Percentiles rank a stretch among this genome's conserved stretches.
Evolutionary conservation across 371 early-diverging fungal genomes (phyloP).

Genomic region (Mortierella sp.): DNA sequence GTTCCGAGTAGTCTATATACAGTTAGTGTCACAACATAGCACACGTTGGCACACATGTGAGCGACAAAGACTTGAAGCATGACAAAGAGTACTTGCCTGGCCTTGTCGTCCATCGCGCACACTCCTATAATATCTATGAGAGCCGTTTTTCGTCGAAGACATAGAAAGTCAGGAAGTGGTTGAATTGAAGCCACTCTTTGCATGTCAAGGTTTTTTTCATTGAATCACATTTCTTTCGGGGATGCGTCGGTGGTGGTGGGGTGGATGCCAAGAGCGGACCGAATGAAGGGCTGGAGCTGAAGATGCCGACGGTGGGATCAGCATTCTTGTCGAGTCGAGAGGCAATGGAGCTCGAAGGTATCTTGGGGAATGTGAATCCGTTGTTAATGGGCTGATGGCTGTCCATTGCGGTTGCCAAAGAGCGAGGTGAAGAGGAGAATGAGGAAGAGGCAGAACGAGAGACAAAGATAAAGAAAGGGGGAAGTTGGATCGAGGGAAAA

Average conservation of each 20-base stretch:
- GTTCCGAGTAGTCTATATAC: no score
- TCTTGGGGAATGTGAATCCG: slow-evolving; percentile 38
- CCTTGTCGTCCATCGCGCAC: slow-evolving; percentile 95
- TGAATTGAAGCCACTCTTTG: neutral
- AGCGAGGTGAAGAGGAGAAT: neutral
- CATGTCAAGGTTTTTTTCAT: neutral
- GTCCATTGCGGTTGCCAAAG: slow-evolving; percentile 14
- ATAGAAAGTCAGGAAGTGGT: neutral
- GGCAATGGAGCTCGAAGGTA: slow-evolving; percentile 28
- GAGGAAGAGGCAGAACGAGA: neutral
- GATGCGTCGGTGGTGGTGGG: slow-evolving; percentile 12
- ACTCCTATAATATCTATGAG: slow-evolving; percentile 87
- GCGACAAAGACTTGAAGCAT: no score
- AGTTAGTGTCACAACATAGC: no score
- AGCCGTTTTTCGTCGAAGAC: no score
- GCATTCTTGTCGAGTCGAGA: slow-evolving; percentile 21
- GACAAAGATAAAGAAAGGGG: neutral
- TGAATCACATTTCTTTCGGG: slow-evolving; percentile 37
- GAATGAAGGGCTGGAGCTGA: slow-evolving; percentile 11
- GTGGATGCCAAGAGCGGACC: slow-evolving; percentile 12
- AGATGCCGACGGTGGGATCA: neutral
- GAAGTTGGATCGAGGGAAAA: no score
- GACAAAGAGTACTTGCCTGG: no score
- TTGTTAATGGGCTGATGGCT: slow-evolving; percentile 12
- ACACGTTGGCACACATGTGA: no score